Base-by-base conservation (phyloP, 257 asterid genomes). In the Ilex aquifolium region DNA sequence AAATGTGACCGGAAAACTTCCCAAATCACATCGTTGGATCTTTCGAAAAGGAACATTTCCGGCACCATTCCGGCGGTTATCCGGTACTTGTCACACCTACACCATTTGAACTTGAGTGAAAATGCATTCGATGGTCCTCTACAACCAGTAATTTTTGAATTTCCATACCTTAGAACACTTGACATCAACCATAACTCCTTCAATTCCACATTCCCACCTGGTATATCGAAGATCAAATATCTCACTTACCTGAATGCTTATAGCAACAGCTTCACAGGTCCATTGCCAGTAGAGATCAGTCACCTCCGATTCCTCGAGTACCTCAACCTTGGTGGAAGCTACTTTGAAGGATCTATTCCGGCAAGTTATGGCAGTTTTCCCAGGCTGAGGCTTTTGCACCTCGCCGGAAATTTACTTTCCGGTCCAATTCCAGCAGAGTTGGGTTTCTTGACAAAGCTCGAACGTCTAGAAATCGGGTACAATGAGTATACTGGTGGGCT, bases 251-350 rank as follows among this genome's bases (percentile, higher is more conserved):
- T 93, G 5, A 72, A 82, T 60, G 96, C 91, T 16, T 93, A 66
- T 72, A 90, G 96, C 82, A 93, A 93, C 73, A 68, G 77, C 77
- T 87, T 93, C 74, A 14, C 70, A 4, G 95, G 99, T 31, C 70
- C 80, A 36, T 69, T 93, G 63, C 95, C 96, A 12, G 80, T 69
- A 44, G 99, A 85, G 44, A 60, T 82, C 65, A 27, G 64, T 27
- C 56, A 29, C 12, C 85, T 93, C 16, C 36, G 57, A 12, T 69
- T 82, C 65, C 96, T 93, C 29, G 96, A 93, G 75, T 80, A 77
- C 53, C 83, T 93, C 58, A 87, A 93, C 76, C 85, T 93, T 53
- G 97, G 96, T 0, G 99, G 99, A 27, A 82, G 90, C 78, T 89
- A 90, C 59, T 93, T 93, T 49, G 77, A 76, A 1, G 94, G 99